Base-by-base conservation (phyloP, 2,329 filamentous ascomycete species). In the Cytospora chrysosperma region DNA sequence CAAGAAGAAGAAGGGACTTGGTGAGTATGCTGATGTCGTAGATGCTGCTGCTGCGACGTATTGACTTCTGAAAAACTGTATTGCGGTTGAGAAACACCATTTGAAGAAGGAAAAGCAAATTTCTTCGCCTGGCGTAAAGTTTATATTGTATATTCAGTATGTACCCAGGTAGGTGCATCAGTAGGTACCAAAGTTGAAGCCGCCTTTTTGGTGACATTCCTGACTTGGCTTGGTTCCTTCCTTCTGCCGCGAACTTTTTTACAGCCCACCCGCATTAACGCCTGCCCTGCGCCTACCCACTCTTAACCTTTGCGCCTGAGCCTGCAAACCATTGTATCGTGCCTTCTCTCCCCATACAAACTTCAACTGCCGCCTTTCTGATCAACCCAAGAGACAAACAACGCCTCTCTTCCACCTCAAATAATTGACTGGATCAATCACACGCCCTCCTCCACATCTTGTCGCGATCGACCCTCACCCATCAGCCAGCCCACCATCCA, bases 191-290 rank as follows among this genome's bases (percentile, higher is more conserved):
- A 37, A 54, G 50, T 30, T 47, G 50, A n/a, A n/a, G n/a, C n/a
- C n/a, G n/a, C n/a, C 10, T 30, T 19, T 21, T 7, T 32, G 34
- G 34, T 47, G 58, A 40, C 50, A 49, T 47, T n/a, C 53, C 37
- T 50, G 34, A 53, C 43, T n/a, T n/a, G n/a, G n/a, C n/a, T n/a
- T 54, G 37, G 37, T 53, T 30, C 19, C 50, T 37, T 57, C 47
- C 37, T 55, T 40, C 50, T 34, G 52, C 43, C 59, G 40, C 55
- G 63, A 65, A 65, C 63, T 65, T 65, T 56, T 64, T 58, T 55
- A 24, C 51, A 61, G 52, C 57, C 57, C 62, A 64, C 62, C 58
- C 54, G 62, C 62, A 52, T 50, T 47, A 61, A 40, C 28, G 55
- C n/a, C n/a, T n/a, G n/a, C 37, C 28, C 55, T 34, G 32, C 32